Evolutionary conservation across 2,329 filamentous ascomycete genomes (phyloP), one percentile per base, ranked within the genome.

Genomic region (Colletotrichum karsti): DNA sequence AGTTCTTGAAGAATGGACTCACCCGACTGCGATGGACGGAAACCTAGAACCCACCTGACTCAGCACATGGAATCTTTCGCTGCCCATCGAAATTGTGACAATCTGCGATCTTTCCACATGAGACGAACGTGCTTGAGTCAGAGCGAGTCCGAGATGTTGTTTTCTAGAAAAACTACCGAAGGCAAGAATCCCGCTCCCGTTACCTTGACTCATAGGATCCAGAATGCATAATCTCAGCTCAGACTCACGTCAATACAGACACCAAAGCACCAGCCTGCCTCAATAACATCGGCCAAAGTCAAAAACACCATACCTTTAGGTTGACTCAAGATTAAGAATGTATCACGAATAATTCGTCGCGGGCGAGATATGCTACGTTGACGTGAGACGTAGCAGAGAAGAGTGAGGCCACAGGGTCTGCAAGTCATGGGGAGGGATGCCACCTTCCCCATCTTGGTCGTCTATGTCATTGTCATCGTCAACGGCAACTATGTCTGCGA

Each of bases 41-140:
- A n/a, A n/a, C n/a, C n/a, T n/a, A n/a, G n/a, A n/a, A n/a, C n/a
- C n/a, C n/a, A 18, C n/a, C 37, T 64, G 64, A 67, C 60, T 67
- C 64, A 59, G 46, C 64, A 41, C 15, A 4, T 9, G n/a, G n/a
- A n/a, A n/a, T 26, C 44, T 33, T 26, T 15, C 9, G 28, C 28
- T 44, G 59, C 63, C 61, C 50, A 39, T 20, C 33, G 22, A 57
- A n/a, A 44, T 64, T 67, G 50, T 53, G 59, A 51, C 59, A 50
- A 35, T 35, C 28, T 41, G 41, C 18, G 5, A 35, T 63, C 24
- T 44, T 28, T 24, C 22, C 37, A 67, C 60, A 67, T 56, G 39
- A 30, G 64, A 67, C 39, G 60, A 64, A 67, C 37, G 44, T 33
- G 30, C 39, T 64, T 39, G 53, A 54, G 60, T 59, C 46, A 64